Base-by-base conservation (phyloP, 805 yeast genomes). In the Debaryomyces hansenii region DNA sequence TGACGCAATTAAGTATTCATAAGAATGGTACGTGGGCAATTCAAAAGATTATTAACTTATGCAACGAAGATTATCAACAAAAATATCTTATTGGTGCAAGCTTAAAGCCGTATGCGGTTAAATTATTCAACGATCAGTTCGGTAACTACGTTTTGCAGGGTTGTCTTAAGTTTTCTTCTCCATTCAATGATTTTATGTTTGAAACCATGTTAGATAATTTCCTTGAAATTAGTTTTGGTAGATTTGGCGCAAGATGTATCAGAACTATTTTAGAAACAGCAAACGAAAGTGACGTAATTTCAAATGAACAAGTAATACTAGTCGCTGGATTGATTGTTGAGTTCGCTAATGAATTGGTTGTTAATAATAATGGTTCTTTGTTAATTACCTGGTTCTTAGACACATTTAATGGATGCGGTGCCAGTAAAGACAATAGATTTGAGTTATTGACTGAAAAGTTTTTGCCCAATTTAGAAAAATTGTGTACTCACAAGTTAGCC, bases 21-120 rank as follows among this genome's bases (percentile, higher is more conserved):
- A 94, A 94, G 61, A 94, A 94, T 64, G 99, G 99, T 51, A 94
- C 99, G 4, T 94, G 99, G 99, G 98, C 97, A 1, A 96, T 96
- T 20, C 99, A 94, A 66, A 94, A 92, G 66, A 85, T 94, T 66
- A 90, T 94, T 55, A 86, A 83, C 53, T 51, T 82, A 82, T 41
- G 82, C 76, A 37, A 76, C 80, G 88, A 83, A 57, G 66, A 63
- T 24, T 55, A 47, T 35, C 72, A 66, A 50, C 75, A 70, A 44
- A 85, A 81, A 63, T 69, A 75, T 55, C 62, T 86, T 41, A 87
- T 94, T 37, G 83, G 85, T 7, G 72, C 79, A 20, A 80, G 90
- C 35, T 76, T 94, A 51, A 79, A 81, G 49, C 94, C 96, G 1
- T 90, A 86, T 59, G 80, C 94, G 40, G 88, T 87, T 0, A 88